Percentiles rank a stretch among this genome's conserved stretches.
Conservation (phyloP, 176 grass and related monocot species). For the Cocos nucifera region DNA sequence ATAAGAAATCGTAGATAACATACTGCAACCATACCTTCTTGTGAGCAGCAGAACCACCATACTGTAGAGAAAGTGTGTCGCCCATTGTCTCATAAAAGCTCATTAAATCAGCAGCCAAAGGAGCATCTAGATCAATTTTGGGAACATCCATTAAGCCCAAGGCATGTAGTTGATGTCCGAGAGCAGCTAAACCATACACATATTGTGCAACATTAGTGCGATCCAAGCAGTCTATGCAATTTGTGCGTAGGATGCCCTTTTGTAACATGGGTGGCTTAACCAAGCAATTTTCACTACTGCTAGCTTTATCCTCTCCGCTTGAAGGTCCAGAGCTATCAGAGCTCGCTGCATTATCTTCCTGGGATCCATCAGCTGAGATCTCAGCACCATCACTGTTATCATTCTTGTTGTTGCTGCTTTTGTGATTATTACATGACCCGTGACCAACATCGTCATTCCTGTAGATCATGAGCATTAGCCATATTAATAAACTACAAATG, state of each 20-base stretch:
- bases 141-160: constrained; percentile 42
- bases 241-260: constrained; percentile 71
- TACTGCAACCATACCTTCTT: constrained; percentile 61
- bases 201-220: constrained; percentile 97
- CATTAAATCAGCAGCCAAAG: constrained; percentile 78
- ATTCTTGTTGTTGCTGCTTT: constrained; percentile 24
- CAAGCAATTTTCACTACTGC: constrained; percentile 21
- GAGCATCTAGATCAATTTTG: constrained; percentile 61
- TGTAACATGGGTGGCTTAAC: constrained; percentile 58
- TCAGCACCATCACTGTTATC: constrained; percentile 33
- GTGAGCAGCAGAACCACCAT: constrained; percentile 87
- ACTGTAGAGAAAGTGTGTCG: constrained; percentile 78
- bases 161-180: constrained; percentile 67
- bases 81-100: constrained; percentile 79
- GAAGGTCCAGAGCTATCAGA: constrained; percentile 52
- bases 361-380: constrained; percentile 41
- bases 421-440: not conserved
- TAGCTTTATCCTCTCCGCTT: constrained; percentile 40
- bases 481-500: too few relatives aligned
- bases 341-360: constrained; percentile 58
- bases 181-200: constrained; percentile 79
- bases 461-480: not conserved
- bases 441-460: constrained; percentile 1
- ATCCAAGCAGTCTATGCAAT: constrained; percentile 96
- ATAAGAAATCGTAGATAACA: not conserved